Base-by-base conservation (phyloP, 2,329 filamentous ascomycete genomes). In the Metarhizium guizhouense region DNA sequence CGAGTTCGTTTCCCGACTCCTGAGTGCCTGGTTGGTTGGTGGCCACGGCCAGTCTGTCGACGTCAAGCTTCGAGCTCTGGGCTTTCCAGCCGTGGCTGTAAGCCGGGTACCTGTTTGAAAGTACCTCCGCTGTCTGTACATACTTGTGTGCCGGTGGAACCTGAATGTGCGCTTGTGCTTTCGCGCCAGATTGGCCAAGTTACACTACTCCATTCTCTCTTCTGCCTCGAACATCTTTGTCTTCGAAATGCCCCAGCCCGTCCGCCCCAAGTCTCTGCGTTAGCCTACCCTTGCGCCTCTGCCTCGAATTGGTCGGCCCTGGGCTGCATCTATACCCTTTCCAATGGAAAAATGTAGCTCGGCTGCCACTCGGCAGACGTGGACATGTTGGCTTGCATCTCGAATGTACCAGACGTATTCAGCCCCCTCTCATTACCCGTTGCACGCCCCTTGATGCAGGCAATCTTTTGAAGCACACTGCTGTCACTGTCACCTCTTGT, bases 321-420 rank as follows among this genome's bases (percentile, higher is more conserved):
- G 20, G 6, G 14, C 16, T 50, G 48, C 5, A 32, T n/a, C 48
- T 34, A 50, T 34, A 8, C 14, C 48, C 20, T 16, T 50, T 50
- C 6, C 20, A 6, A 16, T 16, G 48, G 11, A 25, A 6, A 32
- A 18, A 6, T 29, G 25, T 45, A 40, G 20, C 38, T 53, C 42
- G 42, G 51, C 42, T 47, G 40, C 13, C 51, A 53, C 29, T 25
- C 20, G 51, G 40, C 51, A 34, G n/a, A 25, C 16, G 20, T 34
- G 47, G 34, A 32, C 34, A n/a, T 38, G 36, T 50, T 54, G 47
- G 53, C 47, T 54, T 51, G 34, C 51, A 50, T 53, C 51, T 36
- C 36, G 20, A 51, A 53, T 56, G 54, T 45, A 51, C 51, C 47
- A 25, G 3, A 25, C 25, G 25, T 47, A 48, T 32, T 54, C 30